Conservation (phyloP, 192 early-diverging fungal genomes). For the Coemansia sp. region DNA sequence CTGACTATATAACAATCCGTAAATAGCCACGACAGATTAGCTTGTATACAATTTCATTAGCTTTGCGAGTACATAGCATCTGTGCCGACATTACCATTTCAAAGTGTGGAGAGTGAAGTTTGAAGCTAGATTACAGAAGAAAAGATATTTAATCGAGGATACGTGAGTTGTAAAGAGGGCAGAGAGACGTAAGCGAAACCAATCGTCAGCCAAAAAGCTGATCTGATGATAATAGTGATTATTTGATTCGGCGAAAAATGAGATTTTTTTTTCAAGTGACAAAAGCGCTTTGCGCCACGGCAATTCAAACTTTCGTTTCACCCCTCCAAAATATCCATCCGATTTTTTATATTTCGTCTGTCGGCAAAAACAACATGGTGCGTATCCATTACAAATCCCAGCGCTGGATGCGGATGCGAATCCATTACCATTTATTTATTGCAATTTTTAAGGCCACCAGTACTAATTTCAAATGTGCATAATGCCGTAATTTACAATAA, state of each 20-base stretch:
- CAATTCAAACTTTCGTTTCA: not conserved
- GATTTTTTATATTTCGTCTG: slow-evolving; percentile 4
- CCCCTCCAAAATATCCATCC: not conserved
- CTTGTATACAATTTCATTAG: not conserved
- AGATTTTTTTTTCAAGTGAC: not conserved
- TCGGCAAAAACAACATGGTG: slow-evolving; percentile 27
- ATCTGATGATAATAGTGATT: not conserved
- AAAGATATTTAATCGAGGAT: not conserved
- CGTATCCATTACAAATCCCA: slow-evolving; percentile 17
- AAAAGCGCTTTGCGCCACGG: not conserved
- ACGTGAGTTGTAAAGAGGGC: not conserved
- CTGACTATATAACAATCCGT: slow-evolving; percentile 34
- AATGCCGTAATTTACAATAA: slow-evolving; percentile 7
- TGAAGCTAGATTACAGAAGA: not conserved
- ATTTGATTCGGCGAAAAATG: not conserved
- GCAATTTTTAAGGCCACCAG: not conserved
- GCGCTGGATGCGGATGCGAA: slow-evolving; percentile 16
- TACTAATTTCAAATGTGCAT: not conserved
- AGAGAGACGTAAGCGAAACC: not conserved
- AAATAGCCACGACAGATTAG: not conserved
- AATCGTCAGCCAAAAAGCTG: not conserved
- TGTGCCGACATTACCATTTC: slow-evolving; percentile 16
- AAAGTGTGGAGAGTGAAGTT: not conserved
- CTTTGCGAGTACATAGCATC: not conserved
- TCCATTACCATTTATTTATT: not conserved